These are phyloP conservation scores for Hericium erinaceus DNA, from an alignment of 768 basidiomycete species.

Conservation along the genomic window DNA sequence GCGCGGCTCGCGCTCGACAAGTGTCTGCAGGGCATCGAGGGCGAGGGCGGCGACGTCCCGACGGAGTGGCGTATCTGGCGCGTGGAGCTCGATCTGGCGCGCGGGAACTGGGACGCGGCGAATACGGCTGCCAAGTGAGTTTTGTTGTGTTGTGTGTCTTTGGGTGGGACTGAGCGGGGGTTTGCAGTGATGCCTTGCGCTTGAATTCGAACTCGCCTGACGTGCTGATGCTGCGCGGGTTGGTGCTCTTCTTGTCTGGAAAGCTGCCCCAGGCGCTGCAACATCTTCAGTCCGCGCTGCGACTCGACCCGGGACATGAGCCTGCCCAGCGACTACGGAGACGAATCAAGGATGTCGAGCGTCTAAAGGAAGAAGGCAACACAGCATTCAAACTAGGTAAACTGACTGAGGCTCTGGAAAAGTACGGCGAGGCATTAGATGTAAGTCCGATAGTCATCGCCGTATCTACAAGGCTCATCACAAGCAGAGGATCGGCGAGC, in stretches of 20 bases:
- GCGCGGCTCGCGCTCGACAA: constrained; percentile 75
- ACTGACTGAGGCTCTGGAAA: constrained; percentile 52
- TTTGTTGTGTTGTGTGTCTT: neutral
- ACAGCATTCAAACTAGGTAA: constrained; percentile 55
- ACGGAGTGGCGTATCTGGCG: constrained; percentile 40
- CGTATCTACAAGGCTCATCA: too few species aligned
- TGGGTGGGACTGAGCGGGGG: too few species aligned
- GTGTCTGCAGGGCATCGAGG: constrained; percentile 62
- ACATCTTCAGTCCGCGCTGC: constrained; percentile 62
- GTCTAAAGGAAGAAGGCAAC: constrained; percentile 82
- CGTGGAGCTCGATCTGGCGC: constrained; percentile 1
- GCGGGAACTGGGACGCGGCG: constrained; percentile 56
- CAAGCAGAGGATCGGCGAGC: constrained; percentile 53
- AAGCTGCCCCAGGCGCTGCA: constrained; percentile 64
- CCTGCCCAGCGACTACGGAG: constrained; percentile 62
- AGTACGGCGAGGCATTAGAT: constrained; percentile 66
- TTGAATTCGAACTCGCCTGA: constrained; percentile 69
- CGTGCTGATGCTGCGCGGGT: constrained; percentile 65
- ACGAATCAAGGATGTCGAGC: constrained; percentile 75
- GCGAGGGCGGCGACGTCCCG: constrained; percentile 68
- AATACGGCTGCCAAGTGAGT: constrained; percentile 65
- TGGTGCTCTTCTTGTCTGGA: constrained; percentile 67
- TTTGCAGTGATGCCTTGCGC: constrained; percentile 62
- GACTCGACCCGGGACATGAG: constrained; percentile 70
- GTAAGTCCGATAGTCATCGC: constrained; percentile 24